A percentile compares a stretch with the other conserved stretches of the same genome.
Evolutionary conservation across 805 yeast genomes (phyloP).

Genomic region (Candida boleticola): DNA sequence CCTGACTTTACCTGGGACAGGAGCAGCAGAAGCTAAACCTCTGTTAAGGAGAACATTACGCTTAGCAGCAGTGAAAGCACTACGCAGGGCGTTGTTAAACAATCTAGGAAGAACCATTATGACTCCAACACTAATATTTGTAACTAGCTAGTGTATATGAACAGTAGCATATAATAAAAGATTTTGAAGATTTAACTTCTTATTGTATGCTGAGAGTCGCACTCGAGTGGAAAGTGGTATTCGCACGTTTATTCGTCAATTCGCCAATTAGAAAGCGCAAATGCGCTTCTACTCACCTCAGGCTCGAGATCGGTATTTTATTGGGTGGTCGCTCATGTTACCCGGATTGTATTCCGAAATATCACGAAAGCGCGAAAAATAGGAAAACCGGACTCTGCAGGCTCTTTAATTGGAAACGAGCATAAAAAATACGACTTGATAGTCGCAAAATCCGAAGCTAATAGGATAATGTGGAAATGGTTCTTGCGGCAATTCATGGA

Average conservation of each 20-base stretch:
- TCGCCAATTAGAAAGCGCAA: conserved; percentile 22
- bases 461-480: no score
- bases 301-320: conserved; percentile 20
- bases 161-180: background rate
- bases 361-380: no score
- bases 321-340: conserved; percentile 18
- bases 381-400: no score
- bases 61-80: conserved; percentile 86
- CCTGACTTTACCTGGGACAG: conserved; percentile 81
- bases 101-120: conserved; percentile 56
- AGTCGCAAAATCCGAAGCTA: no score
- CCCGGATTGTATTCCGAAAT: no score
- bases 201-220: conserved; percentile 6
- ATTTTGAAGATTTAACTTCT: conserved; percentile 4
- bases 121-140: conserved; percentile 8
- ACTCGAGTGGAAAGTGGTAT: conserved; percentile 3
- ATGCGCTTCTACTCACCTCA: conserved; percentile 12
- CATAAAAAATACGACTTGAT: no score
- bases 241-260: background rate
- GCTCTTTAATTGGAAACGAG: no score
- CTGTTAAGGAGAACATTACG: conserved; percentile 74
- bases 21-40: conserved; percentile 76
- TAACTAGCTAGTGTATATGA: conserved; percentile 1
- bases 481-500: no score
- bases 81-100: conserved; percentile 63